A percentile compares a stretch with the other conserved stretches of the same genome.
Conservation (phyloP, 1,139 yeast species). For the Kazachstania sp. region DNA sequence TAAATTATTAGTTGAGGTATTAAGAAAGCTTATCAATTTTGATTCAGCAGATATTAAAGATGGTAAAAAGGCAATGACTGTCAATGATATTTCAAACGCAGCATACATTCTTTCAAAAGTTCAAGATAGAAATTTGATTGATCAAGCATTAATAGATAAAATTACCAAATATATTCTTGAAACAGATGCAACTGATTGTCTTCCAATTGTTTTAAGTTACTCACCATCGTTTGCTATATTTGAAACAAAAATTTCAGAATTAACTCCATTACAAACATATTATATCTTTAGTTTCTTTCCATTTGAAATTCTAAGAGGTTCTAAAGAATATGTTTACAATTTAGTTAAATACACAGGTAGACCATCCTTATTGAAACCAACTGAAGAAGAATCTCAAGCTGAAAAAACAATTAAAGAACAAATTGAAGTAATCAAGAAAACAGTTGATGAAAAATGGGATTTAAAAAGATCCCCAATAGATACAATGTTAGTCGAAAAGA, state of each 20-base stretch:
- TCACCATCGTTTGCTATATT: constrained; percentile 10
- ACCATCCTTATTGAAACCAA: constrained; percentile 5
- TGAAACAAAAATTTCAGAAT: constrained; percentile 7
- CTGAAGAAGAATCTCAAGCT: constrained; percentile 12
- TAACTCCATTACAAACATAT: constrained; percentile 13
- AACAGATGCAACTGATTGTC: constrained; percentile 11
- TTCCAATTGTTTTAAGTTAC: constrained; percentile 12
- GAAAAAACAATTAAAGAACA: constrained; percentile 2
- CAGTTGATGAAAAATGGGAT: neutral
- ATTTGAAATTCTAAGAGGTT: constrained; percentile 7
- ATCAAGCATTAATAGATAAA: constrained; percentile 8
- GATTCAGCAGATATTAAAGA: constrained; percentile 19
- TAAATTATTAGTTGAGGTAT: constrained; percentile 12
- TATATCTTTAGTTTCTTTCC: constrained; percentile 10
- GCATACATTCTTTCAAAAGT: constrained; percentile 10
- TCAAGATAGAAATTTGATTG: constrained; percentile 6
- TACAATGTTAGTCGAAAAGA: neutral
- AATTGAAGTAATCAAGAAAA: neutral
- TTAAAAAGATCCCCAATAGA: neutral
- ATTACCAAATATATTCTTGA: constrained; percentile 10
- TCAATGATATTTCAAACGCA: constrained; percentile 15
- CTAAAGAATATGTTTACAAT: constrained; percentile 8
- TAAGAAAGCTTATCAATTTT: constrained; percentile 17
- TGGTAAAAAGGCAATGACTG: constrained; percentile 13
- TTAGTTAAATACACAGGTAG: constrained; percentile 12